Evolutionary conservation across 2,329 filamentous ascomycete species (phyloP).

Genomic region (Aspergillus sp.): DNA sequence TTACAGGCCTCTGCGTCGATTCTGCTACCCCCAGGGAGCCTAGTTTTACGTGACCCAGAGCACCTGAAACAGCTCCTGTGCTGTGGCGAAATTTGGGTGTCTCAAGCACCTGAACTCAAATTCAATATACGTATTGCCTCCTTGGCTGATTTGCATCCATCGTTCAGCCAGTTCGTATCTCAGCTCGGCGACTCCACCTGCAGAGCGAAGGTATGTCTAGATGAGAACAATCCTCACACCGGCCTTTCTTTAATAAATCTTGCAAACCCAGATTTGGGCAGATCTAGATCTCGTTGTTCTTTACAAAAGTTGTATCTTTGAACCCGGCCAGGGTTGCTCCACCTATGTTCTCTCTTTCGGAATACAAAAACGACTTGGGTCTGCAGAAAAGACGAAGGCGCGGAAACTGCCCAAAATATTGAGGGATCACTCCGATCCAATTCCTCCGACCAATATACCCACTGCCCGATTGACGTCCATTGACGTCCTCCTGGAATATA

Average conservation of each 20-base stretch:
- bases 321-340: not conserved
- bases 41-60: not conserved
- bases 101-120: conserved; percentile 26
- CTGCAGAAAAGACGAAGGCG: not conserved
- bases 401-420: conserved; percentile 20
- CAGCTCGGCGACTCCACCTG: conserved; percentile 24
- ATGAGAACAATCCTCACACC: not conserved
- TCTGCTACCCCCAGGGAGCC: not conserved
- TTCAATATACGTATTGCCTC: conserved; percentile 26
- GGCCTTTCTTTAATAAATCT: not conserved
- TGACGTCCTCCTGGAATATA: conserved; percentile 21
- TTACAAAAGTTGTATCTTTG: conserved; percentile 20
- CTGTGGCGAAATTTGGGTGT: conserved; percentile 27
- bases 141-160: not conserved
- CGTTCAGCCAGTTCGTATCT: conserved; percentile 13
- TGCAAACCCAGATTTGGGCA: conserved; percentile 30
- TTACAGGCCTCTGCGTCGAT: conserved; percentile 22
- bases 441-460: conserved; percentile 18
- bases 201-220: conserved; percentile 23
- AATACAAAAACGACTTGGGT: conserved; percentile 15
- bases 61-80: conserved; percentile 8
- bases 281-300: conserved; percentile 28
- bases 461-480: conserved; percentile 22
- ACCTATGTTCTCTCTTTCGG: conserved; percentile 22
- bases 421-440: conserved; percentile 14